Conservation (phyloP, 176 grass and related monocot genomes). For the Phoenix dactylifera region DNA sequence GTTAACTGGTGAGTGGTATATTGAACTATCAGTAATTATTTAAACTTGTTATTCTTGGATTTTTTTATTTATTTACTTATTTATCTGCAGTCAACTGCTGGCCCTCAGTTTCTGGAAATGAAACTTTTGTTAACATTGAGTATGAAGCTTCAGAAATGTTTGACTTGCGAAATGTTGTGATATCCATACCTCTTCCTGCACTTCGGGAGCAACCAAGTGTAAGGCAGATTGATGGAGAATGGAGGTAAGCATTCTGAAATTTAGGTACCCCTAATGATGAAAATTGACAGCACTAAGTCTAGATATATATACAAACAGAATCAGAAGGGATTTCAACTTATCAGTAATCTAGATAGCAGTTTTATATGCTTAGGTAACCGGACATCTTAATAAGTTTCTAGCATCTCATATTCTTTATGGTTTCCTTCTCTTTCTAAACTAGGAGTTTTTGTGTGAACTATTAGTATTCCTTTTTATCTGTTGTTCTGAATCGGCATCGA, state of each 20-base stretch:
- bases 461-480: too few relatives aligned
- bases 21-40: neutral
- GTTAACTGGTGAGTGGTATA: constrained; percentile 43
- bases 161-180: constrained; percentile 65
- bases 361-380: too few relatives aligned
- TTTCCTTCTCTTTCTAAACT: too few relatives aligned
- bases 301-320: too few relatives aligned
- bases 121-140: constrained; percentile 80
- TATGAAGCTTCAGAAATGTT: constrained; percentile 85
- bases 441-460: too few relatives aligned
- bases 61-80: constrained; percentile 14
- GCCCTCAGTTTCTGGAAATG: constrained; percentile 64
- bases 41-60: constrained; percentile 1
- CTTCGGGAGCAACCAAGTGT: constrained; percentile 62
- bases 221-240: constrained; percentile 84
- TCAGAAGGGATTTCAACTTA: too few relatives aligned
- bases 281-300: too few relatives aligned
- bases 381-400: too few relatives aligned
- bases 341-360: too few relatives aligned
- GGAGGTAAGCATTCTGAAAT: constrained; percentile 52
- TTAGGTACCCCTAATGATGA: too few relatives aligned
- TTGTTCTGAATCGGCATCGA: too few relatives aligned
- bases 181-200: constrained; percentile 67
- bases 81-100: constrained; percentile 62
- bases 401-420: too few relatives aligned